Conservation (phyloP, 257 asterid species). For the Buddleja alternifolia region DNA sequence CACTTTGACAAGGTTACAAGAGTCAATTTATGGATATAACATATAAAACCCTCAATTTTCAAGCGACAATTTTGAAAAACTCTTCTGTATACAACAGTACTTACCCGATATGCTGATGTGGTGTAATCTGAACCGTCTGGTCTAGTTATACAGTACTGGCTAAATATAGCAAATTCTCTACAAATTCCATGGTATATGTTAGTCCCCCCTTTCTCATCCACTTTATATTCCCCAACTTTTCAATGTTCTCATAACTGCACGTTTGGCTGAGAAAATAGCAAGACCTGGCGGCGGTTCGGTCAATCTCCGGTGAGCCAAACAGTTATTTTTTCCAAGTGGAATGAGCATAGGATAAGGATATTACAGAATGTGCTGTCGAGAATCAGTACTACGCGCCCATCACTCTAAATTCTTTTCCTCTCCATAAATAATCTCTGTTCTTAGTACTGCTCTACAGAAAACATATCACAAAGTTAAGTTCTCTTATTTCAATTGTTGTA, state of each 20-base stretch:
- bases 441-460: slow-evolving; percentile 26
- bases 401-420: slow-evolving; percentile 49
- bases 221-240: slow-evolving; percentile 27
- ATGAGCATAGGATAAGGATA: slow-evolving; percentile 67
- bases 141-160: too few relatives aligned
- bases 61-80: slow-evolving; percentile 25
- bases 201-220: slow-evolving; percentile 14
- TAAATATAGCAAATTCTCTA: too few relatives aligned
- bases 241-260: slow-evolving; percentile 24
- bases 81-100: too few relatives aligned
- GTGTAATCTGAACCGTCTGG: too few relatives aligned
- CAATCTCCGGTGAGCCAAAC: slow-evolving; percentile 43
- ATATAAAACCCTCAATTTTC: too few relatives aligned
- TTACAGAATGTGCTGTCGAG: slow-evolving; percentile 75
- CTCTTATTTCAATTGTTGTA: background rate
- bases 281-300: slow-evolving; percentile 30
- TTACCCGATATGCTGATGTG: too few relatives aligned
- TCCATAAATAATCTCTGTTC: slow-evolving; percentile 56
- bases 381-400: slow-evolving; percentile 34
- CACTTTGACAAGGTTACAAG: slow-evolving; percentile 9
- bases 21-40: background rate
- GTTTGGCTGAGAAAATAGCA: slow-evolving; percentile 24
- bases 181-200: too few relatives aligned
- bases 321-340: slow-evolving; percentile 50
- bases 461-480: slow-evolving; percentile 6